Conservation (phyloP, 768 basidiomycete genomes). For the Neoboletus magnificus region DNA sequence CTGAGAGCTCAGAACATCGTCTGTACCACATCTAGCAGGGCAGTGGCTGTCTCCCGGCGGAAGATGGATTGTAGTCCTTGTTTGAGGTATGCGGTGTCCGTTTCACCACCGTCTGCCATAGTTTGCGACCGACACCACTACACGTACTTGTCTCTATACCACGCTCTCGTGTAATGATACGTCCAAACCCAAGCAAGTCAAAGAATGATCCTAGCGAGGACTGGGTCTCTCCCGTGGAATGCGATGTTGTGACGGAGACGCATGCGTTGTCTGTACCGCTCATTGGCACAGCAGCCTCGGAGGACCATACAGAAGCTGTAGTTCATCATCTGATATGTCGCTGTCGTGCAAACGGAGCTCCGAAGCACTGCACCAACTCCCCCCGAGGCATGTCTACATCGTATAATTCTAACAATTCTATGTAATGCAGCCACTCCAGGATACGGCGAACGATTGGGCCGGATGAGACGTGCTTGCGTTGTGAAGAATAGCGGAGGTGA, state of each 20-base stretch:
- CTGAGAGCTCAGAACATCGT: slow-evolving; percentile 22
- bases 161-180: slow-evolving; percentile 21
- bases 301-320: slow-evolving; percentile 38
- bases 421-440: slow-evolving; percentile 29
- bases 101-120: slow-evolving; percentile 63
- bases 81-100: slow-evolving; percentile 68
- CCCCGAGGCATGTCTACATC: slow-evolving; percentile 44
- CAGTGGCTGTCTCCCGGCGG: slow-evolving; percentile 28
- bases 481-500: slow-evolving; percentile 37
- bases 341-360: slow-evolving; percentile 56
- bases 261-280: slow-evolving; percentile 52
- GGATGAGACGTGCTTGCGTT: slow-evolving; percentile 17
- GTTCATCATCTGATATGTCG: slow-evolving; percentile 48
- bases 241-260: slow-evolving; percentile 34
- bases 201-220: slow-evolving; percentile 19
- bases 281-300: slow-evolving; percentile 51
- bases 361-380: slow-evolving; percentile 37
- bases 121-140: slow-evolving; percentile 35
- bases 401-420: slow-evolving; percentile 46
- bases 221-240: slow-evolving; percentile 9
- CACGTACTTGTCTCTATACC: slow-evolving; percentile 18
- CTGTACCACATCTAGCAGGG: slow-evolving; percentile 7
- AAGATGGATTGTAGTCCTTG: slow-evolving; percentile 49
- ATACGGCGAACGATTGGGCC: slow-evolving; percentile 32
- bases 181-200: slow-evolving; percentile 4